Evolutionary conservation across 202 grass and related monocot species (phyloP).

Genomic region (Schoenoplectus tabernaemontani): DNA sequence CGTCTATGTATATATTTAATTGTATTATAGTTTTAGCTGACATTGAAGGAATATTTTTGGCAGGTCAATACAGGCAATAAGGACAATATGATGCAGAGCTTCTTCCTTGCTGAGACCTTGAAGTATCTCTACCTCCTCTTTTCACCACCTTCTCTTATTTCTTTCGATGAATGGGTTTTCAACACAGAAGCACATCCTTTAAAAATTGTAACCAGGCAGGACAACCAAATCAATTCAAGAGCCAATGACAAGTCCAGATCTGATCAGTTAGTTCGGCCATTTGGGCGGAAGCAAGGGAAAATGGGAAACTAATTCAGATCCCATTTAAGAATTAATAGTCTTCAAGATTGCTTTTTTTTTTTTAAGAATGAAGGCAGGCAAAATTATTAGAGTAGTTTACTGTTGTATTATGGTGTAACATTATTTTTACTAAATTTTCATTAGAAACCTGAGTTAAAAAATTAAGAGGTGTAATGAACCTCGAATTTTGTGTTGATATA

Average conservation of each 20-base stretch:
- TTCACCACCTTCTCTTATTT: slow-evolving; percentile 81
- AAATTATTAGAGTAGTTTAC: slow-evolving; percentile 1
- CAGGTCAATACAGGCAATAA: slow-evolving; percentile 89
- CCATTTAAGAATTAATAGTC: not conserved
- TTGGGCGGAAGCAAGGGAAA: slow-evolving; percentile 78
- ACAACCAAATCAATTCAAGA: not conserved
- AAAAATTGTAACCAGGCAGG: slow-evolving; percentile 49
- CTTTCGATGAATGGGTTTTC: slow-evolving; percentile 93
- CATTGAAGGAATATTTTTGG: not conserved
- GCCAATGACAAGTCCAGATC: slow-evolving; percentile 11
- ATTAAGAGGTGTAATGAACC: slow-evolving; percentile 8
- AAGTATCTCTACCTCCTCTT: slow-evolving; percentile 95
- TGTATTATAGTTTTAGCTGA: slow-evolving; percentile 16
- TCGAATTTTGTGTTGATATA: slow-evolving; percentile 13
- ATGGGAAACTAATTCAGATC: slow-evolving; percentile 5
- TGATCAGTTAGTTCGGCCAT: slow-evolving; percentile 28
- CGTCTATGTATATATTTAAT: not conserved
- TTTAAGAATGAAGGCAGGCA: not conserved
- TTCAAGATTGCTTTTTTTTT: not conserved
- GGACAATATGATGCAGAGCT: slow-evolving; percentile 96
- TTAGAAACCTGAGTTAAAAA: slow-evolving; percentile 8
- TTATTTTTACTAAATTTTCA: slow-evolving; percentile 2
- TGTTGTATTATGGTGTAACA: slow-evolving; percentile 16
- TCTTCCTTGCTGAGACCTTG: slow-evolving; percentile 92
- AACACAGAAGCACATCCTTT: slow-evolving; percentile 94